Percentiles rank a stretch among this genome's conserved stretches.
Evolutionary conservation across 2,329 filamentous ascomycete genomes (phyloP).

Genomic region (Neofusicoccum laricinum): DNA sequence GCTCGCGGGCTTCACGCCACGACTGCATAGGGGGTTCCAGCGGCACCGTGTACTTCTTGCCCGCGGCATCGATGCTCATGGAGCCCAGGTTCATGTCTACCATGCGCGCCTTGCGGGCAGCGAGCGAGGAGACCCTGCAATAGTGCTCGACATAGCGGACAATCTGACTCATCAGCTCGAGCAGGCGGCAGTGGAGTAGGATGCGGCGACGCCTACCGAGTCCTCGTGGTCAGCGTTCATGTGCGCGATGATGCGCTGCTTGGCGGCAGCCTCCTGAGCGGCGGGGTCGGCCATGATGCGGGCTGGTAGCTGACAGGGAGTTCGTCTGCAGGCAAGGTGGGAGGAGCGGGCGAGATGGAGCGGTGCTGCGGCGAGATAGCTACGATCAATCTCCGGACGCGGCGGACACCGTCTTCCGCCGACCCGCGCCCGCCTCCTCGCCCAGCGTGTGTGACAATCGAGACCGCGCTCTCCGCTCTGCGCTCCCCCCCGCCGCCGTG

Average conservation of each 20-base stretch:
- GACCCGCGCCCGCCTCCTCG: neutral
- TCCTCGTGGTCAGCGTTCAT: slow-evolving; percentile 82
- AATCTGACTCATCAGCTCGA: slow-evolving; percentile 39
- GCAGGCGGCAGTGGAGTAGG: neutral
- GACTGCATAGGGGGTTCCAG: slow-evolving; percentile 69
- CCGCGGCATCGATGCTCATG: slow-evolving; percentile 59
- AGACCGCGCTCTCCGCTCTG: neutral
- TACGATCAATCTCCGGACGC: slow-evolving; percentile 6
- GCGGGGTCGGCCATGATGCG: slow-evolving; percentile 28
- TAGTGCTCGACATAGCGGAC: slow-evolving; percentile 75
- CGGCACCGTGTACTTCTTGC: slow-evolving; percentile 53
- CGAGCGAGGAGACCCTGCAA: slow-evolving; percentile 54
- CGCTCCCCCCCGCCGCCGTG: neutral
- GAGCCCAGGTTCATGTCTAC: slow-evolving; percentile 62
- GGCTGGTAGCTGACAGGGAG: neutral
- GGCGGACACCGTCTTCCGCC: neutral
- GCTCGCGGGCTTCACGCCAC: slow-evolving; percentile 64
- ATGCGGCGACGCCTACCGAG: slow-evolving; percentile 47
- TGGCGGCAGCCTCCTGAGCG: slow-evolving; percentile 48
- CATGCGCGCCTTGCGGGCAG: slow-evolving; percentile 59
- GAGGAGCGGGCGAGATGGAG: neutral
- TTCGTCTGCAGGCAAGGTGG: neutral
- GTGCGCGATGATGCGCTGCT: slow-evolving; percentile 68
- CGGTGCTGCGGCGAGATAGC: neutral
- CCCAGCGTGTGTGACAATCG: neutral